Percentiles rank a stretch among this genome's conserved stretches.
These are phyloP conservation scores for Penicillium concentricum DNA, from an alignment of 2,329 filamentous ascomycete species.

Conservation along the genomic window DNA sequence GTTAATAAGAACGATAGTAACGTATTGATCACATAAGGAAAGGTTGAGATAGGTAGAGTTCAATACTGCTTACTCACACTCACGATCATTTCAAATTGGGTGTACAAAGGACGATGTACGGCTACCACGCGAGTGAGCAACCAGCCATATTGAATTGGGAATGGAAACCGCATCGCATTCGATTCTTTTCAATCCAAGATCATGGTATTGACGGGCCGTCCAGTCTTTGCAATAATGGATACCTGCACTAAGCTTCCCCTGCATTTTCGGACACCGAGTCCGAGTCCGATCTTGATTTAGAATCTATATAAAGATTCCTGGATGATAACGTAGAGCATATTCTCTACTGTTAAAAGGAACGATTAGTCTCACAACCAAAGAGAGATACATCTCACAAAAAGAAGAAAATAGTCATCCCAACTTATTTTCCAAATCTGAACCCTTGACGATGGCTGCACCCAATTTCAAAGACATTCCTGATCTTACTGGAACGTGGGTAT, in stretches of 20 bases:
- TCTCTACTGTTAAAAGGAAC: neutral
- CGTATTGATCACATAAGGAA: neutral
- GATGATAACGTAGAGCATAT: neutral
- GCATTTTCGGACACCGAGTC: constrained; percentile 13
- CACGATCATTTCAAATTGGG: neutral
- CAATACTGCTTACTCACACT: neutral
- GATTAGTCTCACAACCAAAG: neutral
- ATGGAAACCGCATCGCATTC: neutral
- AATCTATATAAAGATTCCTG: neutral
- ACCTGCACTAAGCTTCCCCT: neutral
- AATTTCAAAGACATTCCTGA: constrained; percentile 2
- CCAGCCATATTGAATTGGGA: neutral
- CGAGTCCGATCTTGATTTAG: constrained; percentile 11
- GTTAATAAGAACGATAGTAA: too few relatives aligned
- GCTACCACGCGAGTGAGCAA: neutral
- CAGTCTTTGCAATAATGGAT: neutral
- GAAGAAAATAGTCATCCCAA: too few relatives aligned
- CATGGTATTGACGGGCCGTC: neutral
- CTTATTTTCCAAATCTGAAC: neutral
- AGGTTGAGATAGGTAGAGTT: too few relatives aligned
- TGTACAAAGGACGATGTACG: neutral
- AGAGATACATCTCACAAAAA: neutral
- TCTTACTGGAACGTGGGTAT: constrained; percentile 15
- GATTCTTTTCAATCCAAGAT: too few relatives aligned
- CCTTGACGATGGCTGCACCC: constrained; percentile 5